Evolutionary conservation across 148 eudicot species (phyloP).

Genomic region (Diospyros kaki): DNA sequence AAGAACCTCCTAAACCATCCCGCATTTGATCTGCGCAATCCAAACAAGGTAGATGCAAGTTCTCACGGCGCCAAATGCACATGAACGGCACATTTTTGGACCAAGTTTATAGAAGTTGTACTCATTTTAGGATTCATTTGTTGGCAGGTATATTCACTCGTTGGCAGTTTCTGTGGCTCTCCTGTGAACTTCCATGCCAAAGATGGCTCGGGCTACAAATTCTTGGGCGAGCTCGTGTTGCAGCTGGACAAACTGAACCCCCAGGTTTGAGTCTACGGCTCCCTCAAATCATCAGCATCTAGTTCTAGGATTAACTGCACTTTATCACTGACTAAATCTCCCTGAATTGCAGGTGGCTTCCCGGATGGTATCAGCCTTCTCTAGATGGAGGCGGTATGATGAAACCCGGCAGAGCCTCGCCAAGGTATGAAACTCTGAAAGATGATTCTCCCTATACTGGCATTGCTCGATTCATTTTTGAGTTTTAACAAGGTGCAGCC

Average conservation of each 20-base stretch:
- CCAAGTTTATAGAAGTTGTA: not conserved
- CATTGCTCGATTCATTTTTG: not conserved
- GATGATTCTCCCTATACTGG: not conserved
- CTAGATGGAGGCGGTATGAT: slow-evolving; percentile 91
- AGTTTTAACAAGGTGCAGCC: not conserved
- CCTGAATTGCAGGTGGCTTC: slow-evolving; percentile 65
- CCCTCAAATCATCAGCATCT: not conserved
- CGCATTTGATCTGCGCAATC: slow-evolving; percentile 89
- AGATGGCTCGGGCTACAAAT: slow-evolving; percentile 97
- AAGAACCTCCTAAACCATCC: slow-evolving; percentile 75
- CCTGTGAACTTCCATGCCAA: slow-evolving; percentile 94
- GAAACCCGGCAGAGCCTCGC: slow-evolving; percentile 78
- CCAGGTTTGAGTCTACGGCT: slow-evolving; percentile 41
- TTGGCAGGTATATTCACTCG: slow-evolving; percentile 71
- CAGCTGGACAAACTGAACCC: slow-evolving; percentile 93
- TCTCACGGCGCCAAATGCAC: too few species aligned
- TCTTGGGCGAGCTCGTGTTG: slow-evolving; percentile 79
- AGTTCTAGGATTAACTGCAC: not conserved
- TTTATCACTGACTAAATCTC: not conserved
- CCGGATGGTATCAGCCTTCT: slow-evolving; percentile 92
- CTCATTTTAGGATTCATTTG: not conserved
- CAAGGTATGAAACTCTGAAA: slow-evolving; percentile 45
- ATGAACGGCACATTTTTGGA: not conserved
- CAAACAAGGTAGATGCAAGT: slow-evolving; percentile 59
- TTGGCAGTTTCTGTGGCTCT: slow-evolving; percentile 88